phyloP scores from a whole-genome alignment of 495 filamentous ascomycete species.

The Pseudotulostoma volvatum region DNA sequence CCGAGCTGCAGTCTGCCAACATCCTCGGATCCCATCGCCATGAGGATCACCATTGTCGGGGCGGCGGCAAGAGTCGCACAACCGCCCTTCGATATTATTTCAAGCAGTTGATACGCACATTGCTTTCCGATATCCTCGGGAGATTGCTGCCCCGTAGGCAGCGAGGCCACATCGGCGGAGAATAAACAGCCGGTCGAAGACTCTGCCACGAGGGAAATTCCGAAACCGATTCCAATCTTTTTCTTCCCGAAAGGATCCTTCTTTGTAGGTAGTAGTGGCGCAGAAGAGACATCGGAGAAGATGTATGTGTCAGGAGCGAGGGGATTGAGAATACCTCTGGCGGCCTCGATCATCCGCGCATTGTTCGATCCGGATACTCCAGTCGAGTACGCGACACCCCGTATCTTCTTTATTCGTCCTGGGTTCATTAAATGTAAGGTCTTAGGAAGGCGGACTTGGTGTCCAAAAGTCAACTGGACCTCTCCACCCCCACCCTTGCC shows the following conservation, averaged over 20 bases:
- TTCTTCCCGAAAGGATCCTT: slow-evolving; percentile 42
- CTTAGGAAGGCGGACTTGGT: slow-evolving; percentile 82
- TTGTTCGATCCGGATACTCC: slow-evolving; percentile 87
- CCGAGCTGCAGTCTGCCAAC: slow-evolving; percentile 45
- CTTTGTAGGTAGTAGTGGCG: slow-evolving; percentile 53
- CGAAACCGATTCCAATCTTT: slow-evolving; percentile 74
- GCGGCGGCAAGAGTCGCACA: slow-evolving; percentile 56
- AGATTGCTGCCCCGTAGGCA: slow-evolving; percentile 60
- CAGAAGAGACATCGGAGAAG: slow-evolving; percentile 55
- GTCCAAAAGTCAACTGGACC: slow-evolving; percentile 79
- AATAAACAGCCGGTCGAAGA: slow-evolving; percentile 70
- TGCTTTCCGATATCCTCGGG: slow-evolving; percentile 82
- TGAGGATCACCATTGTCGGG: slow-evolving; percentile 60
- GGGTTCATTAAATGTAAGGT: slow-evolving; percentile 80
- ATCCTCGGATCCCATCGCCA: slow-evolving; percentile 86
- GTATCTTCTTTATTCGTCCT: slow-evolving; percentile 71
- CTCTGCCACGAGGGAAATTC: slow-evolving; percentile 79
- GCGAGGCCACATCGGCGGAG: slow-evolving; percentile 70
- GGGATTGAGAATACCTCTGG: slow-evolving; percentile 73
- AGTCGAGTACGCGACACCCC: slow-evolving; percentile 83
- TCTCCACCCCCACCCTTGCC: slow-evolving; percentile 75
- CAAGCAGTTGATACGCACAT: slow-evolving; percentile 79
- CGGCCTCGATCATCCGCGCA: slow-evolving; percentile 82
- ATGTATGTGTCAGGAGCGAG: slow-evolving; percentile 77
- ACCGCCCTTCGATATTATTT: slow-evolving; percentile 65